Evolutionary conservation across 495 filamentous ascomycete genomes (phyloP).

Genomic region (Astrocystis sublimbata): DNA sequence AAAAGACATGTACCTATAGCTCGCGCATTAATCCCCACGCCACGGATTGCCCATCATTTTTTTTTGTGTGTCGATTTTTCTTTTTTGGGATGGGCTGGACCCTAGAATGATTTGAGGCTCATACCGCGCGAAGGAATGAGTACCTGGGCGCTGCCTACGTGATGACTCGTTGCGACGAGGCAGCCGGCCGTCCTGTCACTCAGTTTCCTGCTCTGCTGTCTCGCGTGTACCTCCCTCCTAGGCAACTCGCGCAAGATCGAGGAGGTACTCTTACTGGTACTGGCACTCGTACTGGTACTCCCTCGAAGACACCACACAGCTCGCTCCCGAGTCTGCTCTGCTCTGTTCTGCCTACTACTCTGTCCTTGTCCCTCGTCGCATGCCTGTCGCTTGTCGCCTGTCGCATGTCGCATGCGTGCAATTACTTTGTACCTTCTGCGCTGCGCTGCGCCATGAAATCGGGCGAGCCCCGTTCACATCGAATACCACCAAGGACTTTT

Average conservation of each 20-base stretch:
- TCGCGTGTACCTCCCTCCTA: constrained; percentile 20
- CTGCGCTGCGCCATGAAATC: constrained; percentile 21
- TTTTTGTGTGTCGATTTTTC: neutral
- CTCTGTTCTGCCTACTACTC: too few species aligned
- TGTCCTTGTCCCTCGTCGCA: too few species aligned
- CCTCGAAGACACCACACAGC: constrained; percentile 19
- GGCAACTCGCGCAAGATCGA: constrained; percentile 24
- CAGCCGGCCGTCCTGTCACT: constrained; percentile 28
- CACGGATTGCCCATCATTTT: constrained; percentile 18
- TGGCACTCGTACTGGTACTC: constrained; percentile 28
- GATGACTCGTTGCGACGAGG: constrained; percentile 34
- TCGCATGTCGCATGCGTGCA: constrained; percentile 27
- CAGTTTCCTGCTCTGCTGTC: neutral
- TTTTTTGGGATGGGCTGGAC: constrained; percentile 23
- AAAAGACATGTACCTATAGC: constrained; percentile 2
- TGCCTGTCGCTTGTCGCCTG: too few species aligned
- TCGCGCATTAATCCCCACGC: constrained; percentile 17
- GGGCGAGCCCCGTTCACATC: neutral
- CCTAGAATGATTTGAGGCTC: constrained; percentile 29
- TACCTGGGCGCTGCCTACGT: constrained; percentile 29
- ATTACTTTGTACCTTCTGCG: constrained; percentile 23
- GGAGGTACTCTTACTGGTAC: too few species aligned
- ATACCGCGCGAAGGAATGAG: constrained; percentile 27
- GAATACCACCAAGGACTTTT: constrained; percentile 6
- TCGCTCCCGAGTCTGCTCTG: too few species aligned